Evolutionary conservation across 1,139 yeast species (phyloP), one percentile per base, ranked within the genome.

Genomic region (Kluyveromyces sp.): DNA sequence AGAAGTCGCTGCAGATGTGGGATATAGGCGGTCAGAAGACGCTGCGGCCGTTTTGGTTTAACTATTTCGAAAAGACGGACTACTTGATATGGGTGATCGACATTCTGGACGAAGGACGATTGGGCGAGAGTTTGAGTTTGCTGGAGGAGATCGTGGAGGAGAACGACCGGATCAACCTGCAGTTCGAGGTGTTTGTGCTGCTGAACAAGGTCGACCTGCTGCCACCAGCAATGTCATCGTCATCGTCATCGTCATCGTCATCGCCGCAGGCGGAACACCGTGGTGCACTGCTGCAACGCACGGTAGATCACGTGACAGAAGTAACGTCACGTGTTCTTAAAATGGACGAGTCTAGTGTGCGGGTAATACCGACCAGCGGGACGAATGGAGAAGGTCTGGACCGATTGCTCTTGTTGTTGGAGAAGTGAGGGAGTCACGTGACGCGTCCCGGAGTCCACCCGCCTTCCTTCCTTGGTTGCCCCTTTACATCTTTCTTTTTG

Each of bases 21-120:
- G 97, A 88, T 60, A 80, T 89, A 7, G 97, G 97, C 2, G 97
- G 97, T 0, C 96, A 89, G 62, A 70, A 75, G 10, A 75, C 86
- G 21, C 67, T 88, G 42, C 72, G 96, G 41, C 79, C 87, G 25
- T 88, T 88, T 63, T 88, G 97, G 97, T 79, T 86, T 49, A 89
- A 89, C 66, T 88, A 89, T 66, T 89, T 85, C 60, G 97, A 89
- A 53, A 79, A 79, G 55, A 85, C 96, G 4, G 92, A 90, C 57
- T 77, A 80, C 10, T 71, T 90, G 28, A 66, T 90, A n/a, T 90
- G 97, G 97, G 96, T 90, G n/a, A 75, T 90, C 7, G 97, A 92
- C 65, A 75, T 80, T 3, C 70, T 78, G 51, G 78, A 80, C 37
- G 81, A 78, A 46, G 67, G 97, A 45, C 67, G 87, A 32, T 60